Evolutionary conservation across 352 stramenopile species (phyloP), one percentile per base, ranked within the genome.

Genomic region (Phytophthora pseudosyringae): DNA sequence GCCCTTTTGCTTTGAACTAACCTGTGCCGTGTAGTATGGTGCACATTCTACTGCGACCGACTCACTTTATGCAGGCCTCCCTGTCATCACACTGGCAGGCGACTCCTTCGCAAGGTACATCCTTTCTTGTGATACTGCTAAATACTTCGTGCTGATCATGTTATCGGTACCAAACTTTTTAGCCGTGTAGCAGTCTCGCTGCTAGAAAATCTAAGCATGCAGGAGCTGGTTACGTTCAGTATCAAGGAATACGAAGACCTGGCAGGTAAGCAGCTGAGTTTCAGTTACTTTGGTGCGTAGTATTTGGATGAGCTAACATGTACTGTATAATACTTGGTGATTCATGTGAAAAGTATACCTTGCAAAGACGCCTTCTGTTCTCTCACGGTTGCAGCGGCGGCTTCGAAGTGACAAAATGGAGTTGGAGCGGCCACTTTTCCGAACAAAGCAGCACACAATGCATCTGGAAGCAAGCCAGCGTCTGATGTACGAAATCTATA

Each of bases 31-130:
- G 33, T 41, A 90, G 81, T 98, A 98, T 69, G 93, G 93, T 13
- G 93, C 93, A 16, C 95, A 98, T 78, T 98, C 93, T 6, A 96
- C 95, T 4, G 94, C 91, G 21, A 89, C 89, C 6, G 94, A 98
- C 67, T 86, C 89, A 16, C 71, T 98, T 26, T 90, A 80, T 44
- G 80, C 81, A 13, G 88, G 87, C 12, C 67, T 98, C 12, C 94
- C 94, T 5, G 82, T 98, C 39, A 71, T 98, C 15, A 97, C 93
- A 9, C 56, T 98, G 12, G 81, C 77, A 21, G 81, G 81, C 12
- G 75, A 88, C 40, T 70, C 79, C 16, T 87, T 89, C 44, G 77
- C 81, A 43, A 88, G 76, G 79, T 84, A 61, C 3, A 39, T 13
- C 3, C 18, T 15, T 15, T 44, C 12, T 40, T 45, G 29, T 16